Base-by-base conservation (phyloP, 768 basidiomycete species). In the Russula emetica region DNA sequence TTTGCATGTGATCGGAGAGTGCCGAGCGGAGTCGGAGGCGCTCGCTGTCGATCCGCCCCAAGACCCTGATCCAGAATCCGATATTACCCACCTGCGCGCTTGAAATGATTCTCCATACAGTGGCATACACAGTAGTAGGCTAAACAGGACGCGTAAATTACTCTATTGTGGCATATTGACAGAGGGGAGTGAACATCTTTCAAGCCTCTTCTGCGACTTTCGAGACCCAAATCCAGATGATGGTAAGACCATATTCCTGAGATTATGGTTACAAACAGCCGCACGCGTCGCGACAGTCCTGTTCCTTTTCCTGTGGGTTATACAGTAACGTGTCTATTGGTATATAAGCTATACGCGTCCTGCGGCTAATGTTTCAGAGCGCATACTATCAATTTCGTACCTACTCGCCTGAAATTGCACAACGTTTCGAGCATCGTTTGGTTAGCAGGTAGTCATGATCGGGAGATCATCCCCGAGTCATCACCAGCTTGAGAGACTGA, bases 391-490 rank as follows among this genome's bases (percentile, higher is more conserved):
- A 34, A 0, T 14, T 36, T 47, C 26, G 16, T 20, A 18, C 47
- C 28, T 30, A 63, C 58, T 63, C 44, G 16, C 63, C 58, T 60
- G 53, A 24, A 50, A 55, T 16, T 64, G 38, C 22, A 64, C 52
- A 42, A 36, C 55, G 30, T 64, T 64, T 22, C 38, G 28, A 55
- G 36, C 3, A 42, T 38, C 10, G 47, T 24, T 24, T 60, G 58
- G 18, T 36, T 13, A n/a, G 13, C 28, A 28, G 38, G 30, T 32
- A 22, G 36, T 57, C 42, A 45, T 14, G 22, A 30, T 47, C 53
- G 30, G n/a, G 40, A 10, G 26, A 11, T n/a, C 11, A 22, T 4
- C 45, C 16, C 30, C 1, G 38, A 4, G n/a, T 49, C 32, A 13
- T n/a, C 45, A 10, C 22, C 40, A 7, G 18, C 58, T 60, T 60